phyloP scores from a whole-genome alignment of 805 yeast species.

The Yarrowia yakushimensis region DNA sequence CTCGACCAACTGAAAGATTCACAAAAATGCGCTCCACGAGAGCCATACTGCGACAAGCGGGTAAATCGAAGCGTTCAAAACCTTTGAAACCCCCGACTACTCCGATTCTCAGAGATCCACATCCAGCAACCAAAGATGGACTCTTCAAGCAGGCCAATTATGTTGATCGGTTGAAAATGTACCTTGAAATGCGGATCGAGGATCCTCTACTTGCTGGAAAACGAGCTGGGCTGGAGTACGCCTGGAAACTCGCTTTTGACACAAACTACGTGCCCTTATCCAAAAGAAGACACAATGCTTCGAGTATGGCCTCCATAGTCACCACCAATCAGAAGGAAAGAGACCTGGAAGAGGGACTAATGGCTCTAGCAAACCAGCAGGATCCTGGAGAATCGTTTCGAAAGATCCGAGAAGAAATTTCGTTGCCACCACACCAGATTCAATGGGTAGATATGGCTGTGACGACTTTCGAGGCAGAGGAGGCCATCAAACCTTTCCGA shows the following conservation, averaged over 20 bases:
- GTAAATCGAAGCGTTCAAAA: background rate
- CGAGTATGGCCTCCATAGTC: background rate
- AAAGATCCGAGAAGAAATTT: background rate
- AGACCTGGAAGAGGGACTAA: background rate
- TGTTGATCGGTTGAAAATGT: background rate
- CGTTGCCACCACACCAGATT: background rate
- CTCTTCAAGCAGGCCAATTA: background rate
- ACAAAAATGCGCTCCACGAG: constrained; percentile 11
- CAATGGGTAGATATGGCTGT: background rate
- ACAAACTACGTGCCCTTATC: background rate
- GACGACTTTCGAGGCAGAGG: background rate
- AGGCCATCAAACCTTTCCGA: background rate
- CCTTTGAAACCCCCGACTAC: background rate
- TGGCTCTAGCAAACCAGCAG: background rate
- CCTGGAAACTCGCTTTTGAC: background rate
- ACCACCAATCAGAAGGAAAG: background rate
- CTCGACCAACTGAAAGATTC: background rate
- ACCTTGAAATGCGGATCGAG: constrained; percentile 6
- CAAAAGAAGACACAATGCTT: background rate
- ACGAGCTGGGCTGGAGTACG: background rate
- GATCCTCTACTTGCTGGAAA: background rate
- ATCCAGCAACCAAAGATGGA: background rate
- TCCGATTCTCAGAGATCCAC: background rate
- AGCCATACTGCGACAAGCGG: background rate
- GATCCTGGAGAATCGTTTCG: background rate